Evolutionary conservation across 2,329 filamentous ascomycete genomes (phyloP).

Genomic region (Claviceps sp.): DNA sequence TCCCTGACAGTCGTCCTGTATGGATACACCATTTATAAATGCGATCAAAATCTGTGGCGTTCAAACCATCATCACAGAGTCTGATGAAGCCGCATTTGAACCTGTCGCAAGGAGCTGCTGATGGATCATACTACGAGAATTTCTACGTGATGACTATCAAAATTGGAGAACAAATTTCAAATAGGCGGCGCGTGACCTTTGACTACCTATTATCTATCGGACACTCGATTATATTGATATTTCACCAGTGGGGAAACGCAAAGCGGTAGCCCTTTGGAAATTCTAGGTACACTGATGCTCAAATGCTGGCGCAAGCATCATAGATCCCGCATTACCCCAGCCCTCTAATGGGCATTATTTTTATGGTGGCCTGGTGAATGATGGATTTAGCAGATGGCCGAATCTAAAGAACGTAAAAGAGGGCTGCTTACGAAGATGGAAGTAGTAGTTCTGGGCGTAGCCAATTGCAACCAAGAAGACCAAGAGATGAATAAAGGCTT

Average conservation of each 20-base stretch:
- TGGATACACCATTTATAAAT: background rate
- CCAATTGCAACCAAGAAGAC: constrained; percentile 65
- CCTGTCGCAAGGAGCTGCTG: background rate
- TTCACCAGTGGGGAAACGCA: constrained; percentile 4
- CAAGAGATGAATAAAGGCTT: constrained; percentile 89
- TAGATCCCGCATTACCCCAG: background rate
- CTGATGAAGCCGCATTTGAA: background rate
- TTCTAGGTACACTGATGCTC: constrained; percentile 29
- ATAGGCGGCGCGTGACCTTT: background rate
- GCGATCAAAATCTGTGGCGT: background rate
- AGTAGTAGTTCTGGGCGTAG: constrained; percentile 99
- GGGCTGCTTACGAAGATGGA: constrained; percentile 79
- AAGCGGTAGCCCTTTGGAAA: constrained; percentile 17
- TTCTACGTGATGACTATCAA: background rate
- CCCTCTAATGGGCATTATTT: constrained; percentile 91
- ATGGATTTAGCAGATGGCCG: background rate
- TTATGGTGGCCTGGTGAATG: constrained; percentile 83
- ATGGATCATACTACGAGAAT: background rate
- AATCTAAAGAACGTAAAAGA: background rate
- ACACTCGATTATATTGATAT: background rate
- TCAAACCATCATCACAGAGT: background rate
- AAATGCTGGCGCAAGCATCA: background rate
- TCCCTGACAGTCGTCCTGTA: background rate
- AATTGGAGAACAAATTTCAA: background rate
- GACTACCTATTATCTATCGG: background rate